Evolutionary conservation across 2,329 filamentous ascomycete species (phyloP).

Genomic region (Penicillium sp.): DNA sequence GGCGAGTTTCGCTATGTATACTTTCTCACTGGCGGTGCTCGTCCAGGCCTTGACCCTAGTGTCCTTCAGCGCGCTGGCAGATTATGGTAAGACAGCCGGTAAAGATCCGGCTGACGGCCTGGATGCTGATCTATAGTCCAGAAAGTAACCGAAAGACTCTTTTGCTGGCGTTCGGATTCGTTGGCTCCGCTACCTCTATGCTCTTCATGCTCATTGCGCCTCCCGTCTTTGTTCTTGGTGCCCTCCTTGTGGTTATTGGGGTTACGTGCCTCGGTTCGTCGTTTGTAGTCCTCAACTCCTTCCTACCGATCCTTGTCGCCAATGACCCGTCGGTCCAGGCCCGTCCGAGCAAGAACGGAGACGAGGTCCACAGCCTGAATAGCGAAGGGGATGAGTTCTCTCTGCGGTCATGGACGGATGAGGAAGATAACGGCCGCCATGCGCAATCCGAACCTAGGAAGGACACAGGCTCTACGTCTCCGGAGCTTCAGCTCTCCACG

Average conservation of each 20-base stretch:
- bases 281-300: conserved; percentile 90
- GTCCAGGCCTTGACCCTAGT: conserved; percentile 86
- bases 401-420: conserved; percentile 25
- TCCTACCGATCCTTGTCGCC: conserved; percentile 82
- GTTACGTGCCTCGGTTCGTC: conserved; percentile 90
- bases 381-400: conserved; percentile 21
- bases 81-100: conserved; percentile 67
- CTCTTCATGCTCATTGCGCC: conserved; percentile 78
- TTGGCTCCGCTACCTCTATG: conserved; percentile 82
- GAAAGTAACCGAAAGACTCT: conserved; percentile 74
- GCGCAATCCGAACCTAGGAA: background rate
- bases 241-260: conserved; percentile 79
- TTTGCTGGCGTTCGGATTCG: conserved; percentile 77
- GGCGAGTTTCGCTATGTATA: conserved; percentile 58
- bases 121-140: conserved; percentile 20
- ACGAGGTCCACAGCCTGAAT: conserved; percentile 33
- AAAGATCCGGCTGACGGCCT: background rate
- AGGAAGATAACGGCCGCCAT: conserved; percentile 28
- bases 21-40: conserved; percentile 85
- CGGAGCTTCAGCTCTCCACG: conserved; percentile 78
- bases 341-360: conserved; percentile 17
- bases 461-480: conserved; percentile 44
- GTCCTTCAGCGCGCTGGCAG: conserved; percentile 66
- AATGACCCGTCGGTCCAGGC: conserved; percentile 67
- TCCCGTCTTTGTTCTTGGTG: conserved; percentile 76